Evolutionary conservation across 2,329 filamentous ascomycete species (phyloP), one percentile per base, ranked within the genome.

Genomic region (Cordyceps javanica): DNA sequence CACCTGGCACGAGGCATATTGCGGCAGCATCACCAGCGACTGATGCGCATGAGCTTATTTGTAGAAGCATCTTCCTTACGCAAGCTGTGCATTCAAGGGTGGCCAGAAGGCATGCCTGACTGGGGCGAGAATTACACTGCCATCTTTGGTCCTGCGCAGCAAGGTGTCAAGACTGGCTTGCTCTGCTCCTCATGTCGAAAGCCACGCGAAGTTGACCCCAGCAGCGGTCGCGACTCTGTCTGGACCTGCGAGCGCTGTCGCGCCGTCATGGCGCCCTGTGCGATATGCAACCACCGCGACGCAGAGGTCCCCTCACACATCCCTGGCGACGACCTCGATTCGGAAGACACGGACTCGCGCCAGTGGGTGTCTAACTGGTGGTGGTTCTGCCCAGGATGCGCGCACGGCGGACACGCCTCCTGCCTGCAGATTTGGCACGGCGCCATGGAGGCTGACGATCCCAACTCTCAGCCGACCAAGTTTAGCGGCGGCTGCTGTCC

Each of bases 361-460:
- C 46, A 60, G 0, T 70, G 66, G 63, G 66, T 74, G 5, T 66
- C 71, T 0, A 77, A 77, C 41, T 58, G 56, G 2, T 87, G 84
- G 84, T 87, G 82, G 81, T 82, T 82, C 63, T 87, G 84, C 59
- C 78, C 80, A 1, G 81, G 79, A 13, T 87, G 84, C 63, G 77
- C 77, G 1, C 84, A 87, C 62, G 84, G 84, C 28, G 84, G 84
- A 0, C 84, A 87, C 66, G 76, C 80, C 0, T 77, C 77, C 0
- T 87, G 84, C 59, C 73, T 87, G 1, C 75, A 80, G 55, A 74
- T 74, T 2, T 87, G 84, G 84, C 83, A 87, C 66, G 73, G 73
- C 0, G 65, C 74, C 6, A 57, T 67, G 2, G 64, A 63, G 32
- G 62, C 70, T 34, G 62, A 63, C 19, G 62, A 65, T 28, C 58